Percentiles rank a stretch among this genome's conserved stretches.
These are phyloP conservation scores for Combretum micranthum DNA, from an alignment of 345 rosid species.

Conservation along the genomic window DNA sequence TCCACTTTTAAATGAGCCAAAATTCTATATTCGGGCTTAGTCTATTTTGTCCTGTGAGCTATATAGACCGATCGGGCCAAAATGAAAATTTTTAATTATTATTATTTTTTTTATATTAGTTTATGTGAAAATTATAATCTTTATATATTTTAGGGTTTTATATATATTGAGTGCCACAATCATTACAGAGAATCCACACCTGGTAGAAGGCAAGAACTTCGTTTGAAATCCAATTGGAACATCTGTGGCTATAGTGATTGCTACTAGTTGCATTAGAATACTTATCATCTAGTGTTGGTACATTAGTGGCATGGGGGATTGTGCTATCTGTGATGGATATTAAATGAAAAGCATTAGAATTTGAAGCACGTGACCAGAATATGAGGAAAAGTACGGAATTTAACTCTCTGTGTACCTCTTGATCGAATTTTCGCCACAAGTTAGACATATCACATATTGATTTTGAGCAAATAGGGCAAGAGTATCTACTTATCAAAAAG, in stretches of 20 bases:
- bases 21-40: no score
- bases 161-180: slow-evolving; percentile 58
- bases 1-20: no score
- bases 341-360: background rate
- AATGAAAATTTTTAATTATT: no score
- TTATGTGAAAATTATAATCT: no score
- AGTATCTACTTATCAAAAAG: slow-evolving; percentile 44
- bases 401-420: slow-evolving; percentile 48
- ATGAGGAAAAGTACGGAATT: background rate
- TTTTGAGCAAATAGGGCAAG: slow-evolving; percentile 86
- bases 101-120: no score
- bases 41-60: no score
- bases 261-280: background rate
- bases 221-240: background rate
- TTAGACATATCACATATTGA: slow-evolving; percentile 67
- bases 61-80: no score
- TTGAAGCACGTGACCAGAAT: background rate
- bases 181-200: slow-evolving; percentile 94
- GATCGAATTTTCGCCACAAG: slow-evolving; percentile 68
- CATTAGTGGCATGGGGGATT: slow-evolving; percentile 65
- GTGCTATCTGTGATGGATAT: slow-evolving; percentile 46
- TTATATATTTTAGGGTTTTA: no score
- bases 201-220: slow-evolving; percentile 6
- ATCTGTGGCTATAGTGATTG: background rate
- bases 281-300: slow-evolving; percentile 65